phyloP scores from a whole-genome alignment of 163 green algal genomes.

The Prototheca wickerhamii region DNA sequence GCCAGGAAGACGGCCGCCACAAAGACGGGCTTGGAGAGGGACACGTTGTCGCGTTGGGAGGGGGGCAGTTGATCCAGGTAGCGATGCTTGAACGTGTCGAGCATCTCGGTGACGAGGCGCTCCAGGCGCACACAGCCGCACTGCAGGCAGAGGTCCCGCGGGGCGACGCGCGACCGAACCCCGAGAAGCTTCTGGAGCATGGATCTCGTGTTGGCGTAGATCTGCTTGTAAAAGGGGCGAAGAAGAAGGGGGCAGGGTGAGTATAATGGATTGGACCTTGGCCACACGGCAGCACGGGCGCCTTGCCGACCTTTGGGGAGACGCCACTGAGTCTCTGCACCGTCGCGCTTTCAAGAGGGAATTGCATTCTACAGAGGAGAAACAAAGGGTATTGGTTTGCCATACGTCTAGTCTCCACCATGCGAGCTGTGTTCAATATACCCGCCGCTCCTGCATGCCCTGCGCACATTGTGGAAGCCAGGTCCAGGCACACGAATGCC shows the following conservation, averaged over 20 bases:
- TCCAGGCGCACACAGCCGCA: conserved; percentile 32
- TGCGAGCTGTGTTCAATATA: too few species aligned
- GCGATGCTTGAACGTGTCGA: conserved; percentile 31
- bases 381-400: too few species aligned
- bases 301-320: not conserved
- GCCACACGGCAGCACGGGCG: not conserved
- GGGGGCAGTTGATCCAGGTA: conserved; percentile 12
- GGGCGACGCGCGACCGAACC: conserved; percentile 5
- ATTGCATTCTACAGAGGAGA: not conserved
- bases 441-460: not conserved
- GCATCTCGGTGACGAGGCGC: not conserved
- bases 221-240: conserved; percentile 9
- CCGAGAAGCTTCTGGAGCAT: conserved; percentile 30
- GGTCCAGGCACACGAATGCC: conserved; percentile 22
- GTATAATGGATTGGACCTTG: too few species aligned
- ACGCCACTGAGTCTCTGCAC: not conserved
- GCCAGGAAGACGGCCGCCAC: conserved; percentile 26
- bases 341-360: not conserved
- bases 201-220: conserved; percentile 21
- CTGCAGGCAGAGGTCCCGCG: conserved; percentile 35
- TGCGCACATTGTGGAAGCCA: conserved; percentile 19
- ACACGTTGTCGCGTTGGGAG: conserved; percentile 4
- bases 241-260: not conserved
- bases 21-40: conserved; percentile 13
- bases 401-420: too few species aligned